Evolutionary conservation across 495 filamentous ascomycete species (phyloP).

Genomic region (Bombardia bombarda): DNA sequence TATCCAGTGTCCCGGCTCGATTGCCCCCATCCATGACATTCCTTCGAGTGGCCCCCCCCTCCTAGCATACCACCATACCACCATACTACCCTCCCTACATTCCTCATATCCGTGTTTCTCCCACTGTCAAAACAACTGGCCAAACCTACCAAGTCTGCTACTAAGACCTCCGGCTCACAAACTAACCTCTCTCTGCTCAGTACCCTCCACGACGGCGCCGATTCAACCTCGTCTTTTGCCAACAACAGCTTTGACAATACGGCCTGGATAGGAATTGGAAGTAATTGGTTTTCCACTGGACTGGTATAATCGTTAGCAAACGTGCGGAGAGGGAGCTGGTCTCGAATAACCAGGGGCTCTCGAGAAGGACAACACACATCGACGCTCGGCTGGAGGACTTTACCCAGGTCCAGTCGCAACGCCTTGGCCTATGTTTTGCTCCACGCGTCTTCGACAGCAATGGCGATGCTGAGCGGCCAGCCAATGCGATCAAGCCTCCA

Average conservation of each 20-base stretch:
- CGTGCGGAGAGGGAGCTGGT: slow-evolving; percentile 1
- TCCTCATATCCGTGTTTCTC: slow-evolving; percentile 11
- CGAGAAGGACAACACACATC: not conserved
- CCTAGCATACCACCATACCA: slow-evolving; percentile 16
- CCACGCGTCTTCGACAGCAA: slow-evolving; percentile 22
- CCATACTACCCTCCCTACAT: slow-evolving; percentile 17
- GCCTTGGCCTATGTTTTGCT: slow-evolving; percentile 30
- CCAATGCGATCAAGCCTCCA: slow-evolving; percentile 50
- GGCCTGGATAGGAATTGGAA: too few species aligned
- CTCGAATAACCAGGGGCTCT: not conserved
- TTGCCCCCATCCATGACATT: too few species aligned
- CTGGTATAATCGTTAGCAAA: not conserved
- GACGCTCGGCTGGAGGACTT: slow-evolving; percentile 7
- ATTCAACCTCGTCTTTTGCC: not conserved
- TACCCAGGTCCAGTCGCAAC: slow-evolving; percentile 3
- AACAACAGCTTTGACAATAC: too few species aligned
- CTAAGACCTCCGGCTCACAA: slow-evolving; percentile 3
- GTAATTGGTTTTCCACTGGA: too few species aligned
- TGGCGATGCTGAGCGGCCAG: slow-evolving; percentile 45
- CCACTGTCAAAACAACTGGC: slow-evolving; percentile 18
- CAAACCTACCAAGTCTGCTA: not conserved
- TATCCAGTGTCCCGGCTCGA: slow-evolving; percentile 18
- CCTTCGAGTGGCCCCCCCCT: slow-evolving; percentile 6
- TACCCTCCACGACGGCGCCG: slow-evolving; percentile 3
- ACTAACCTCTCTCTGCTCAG: slow-evolving; percentile 4